A percentile compares a stretch with the other conserved stretches of the same genome.
phyloP scores from a whole-genome alignment of 768 basidiomycete species.

The Rhizopogon vulgaris region DNA sequence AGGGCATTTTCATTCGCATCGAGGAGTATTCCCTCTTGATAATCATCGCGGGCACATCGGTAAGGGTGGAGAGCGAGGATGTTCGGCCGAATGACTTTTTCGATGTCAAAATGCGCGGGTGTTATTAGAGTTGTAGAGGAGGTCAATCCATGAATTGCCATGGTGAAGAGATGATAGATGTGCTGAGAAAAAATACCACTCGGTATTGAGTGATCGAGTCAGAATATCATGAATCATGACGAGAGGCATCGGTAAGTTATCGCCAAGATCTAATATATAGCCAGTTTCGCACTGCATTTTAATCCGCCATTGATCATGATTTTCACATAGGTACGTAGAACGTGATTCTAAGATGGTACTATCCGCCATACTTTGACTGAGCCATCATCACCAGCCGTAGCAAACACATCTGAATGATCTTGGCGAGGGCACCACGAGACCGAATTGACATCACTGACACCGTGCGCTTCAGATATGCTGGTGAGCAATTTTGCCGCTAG shows the following conservation, averaged over 20 bases:
- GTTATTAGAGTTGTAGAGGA: constrained; percentile 35
- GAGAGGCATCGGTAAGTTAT: no score
- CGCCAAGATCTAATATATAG: no score
- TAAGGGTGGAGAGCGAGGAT: constrained; percentile 90
- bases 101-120: constrained; percentile 82
- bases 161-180: constrained; percentile 17
- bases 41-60: constrained; percentile 95
- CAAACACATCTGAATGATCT: constrained; percentile 62
- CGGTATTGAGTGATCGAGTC: not conserved
- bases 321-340: no score
- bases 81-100: constrained; percentile 84
- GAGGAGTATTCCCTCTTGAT: constrained; percentile 82
- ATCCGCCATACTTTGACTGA: constrained; percentile 73
- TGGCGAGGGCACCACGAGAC: constrained; percentile 76
- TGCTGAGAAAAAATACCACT: not conserved
- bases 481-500: constrained; percentile 48
- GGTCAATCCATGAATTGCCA: constrained; percentile 62
- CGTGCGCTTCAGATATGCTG: constrained; percentile 61
- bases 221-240: no score
- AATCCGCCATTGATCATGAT: no score
- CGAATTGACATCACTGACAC: constrained; percentile 78
- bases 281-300: not conserved
- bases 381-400: constrained; percentile 86
- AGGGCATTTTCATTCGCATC: constrained; percentile 98
- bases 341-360: not conserved